Percentiles rank a stretch among this genome's conserved stretches.
Conservation (phyloP, 2,329 filamentous ascomycete genomes). For the Thelonectria blattea region DNA sequence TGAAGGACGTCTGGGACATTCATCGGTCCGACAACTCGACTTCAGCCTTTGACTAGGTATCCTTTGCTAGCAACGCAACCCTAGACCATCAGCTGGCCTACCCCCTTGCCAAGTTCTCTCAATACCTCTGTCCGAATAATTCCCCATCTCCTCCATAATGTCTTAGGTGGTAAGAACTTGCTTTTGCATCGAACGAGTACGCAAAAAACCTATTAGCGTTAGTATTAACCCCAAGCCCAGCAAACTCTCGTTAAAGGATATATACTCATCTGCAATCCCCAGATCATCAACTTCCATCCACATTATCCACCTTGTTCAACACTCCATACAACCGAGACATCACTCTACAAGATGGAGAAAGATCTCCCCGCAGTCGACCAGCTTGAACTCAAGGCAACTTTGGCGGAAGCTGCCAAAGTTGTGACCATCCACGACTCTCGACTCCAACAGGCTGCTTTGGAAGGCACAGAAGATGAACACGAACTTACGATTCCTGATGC, state of each 20-base stretch:
- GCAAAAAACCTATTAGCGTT: neutral
- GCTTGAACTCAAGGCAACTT: neutral
- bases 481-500: conserved; percentile 37
- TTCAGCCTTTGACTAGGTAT: neutral
- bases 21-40: neutral
- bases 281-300: neutral
- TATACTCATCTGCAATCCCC: neutral
- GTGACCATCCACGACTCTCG: neutral
- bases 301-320: neutral
- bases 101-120: neutral
- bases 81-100: neutral
- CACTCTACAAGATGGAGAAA: neutral
- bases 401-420: neutral
- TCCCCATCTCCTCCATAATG: neutral
- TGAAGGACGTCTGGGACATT: neutral
- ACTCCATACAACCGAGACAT: neutral
- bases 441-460: conserved; percentile 2
- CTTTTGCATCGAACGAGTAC: neutral
- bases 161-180: neutral
- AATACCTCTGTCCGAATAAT: neutral
- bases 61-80: neutral
- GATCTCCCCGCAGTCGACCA: neutral
- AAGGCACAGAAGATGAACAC: conserved; percentile 30
- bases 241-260: neutral
- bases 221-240: neutral